Evolutionary conservation across 2,329 filamentous ascomycete genomes (phyloP), one percentile per base, ranked within the genome.

Genomic region (Paraconiothyrium brasiliense): DNA sequence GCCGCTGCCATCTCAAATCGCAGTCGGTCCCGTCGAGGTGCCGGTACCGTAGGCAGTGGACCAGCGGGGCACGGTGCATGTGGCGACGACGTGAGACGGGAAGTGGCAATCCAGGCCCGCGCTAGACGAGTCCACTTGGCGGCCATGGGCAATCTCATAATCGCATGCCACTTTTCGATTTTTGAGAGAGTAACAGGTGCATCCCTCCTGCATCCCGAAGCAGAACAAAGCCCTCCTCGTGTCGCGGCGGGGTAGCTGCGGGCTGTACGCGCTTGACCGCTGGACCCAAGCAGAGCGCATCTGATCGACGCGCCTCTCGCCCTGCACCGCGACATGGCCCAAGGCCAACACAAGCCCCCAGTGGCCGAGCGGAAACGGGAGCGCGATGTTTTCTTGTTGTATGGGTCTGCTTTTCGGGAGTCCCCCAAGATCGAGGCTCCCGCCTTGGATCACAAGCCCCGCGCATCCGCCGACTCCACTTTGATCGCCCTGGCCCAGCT

Each of bases 401-500:
- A 75, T 50, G 68, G 69, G 44, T 57, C 70, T 34, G 66, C 72
- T 5, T 71, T 73, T 50, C 68, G 65, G 48, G 62, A 72, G 22
- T 65, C 74, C 14, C 68, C 65, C 24, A 60, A 58, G 10, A 63
- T 73, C n/a, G 62, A 68, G 39, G 14, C 39, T 20, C 44, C 57
- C 55, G 16, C 39, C 62, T 20, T 20, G n/a, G 43, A 56, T 20
- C 65, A 72, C 61, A 46, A 59, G 14, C 63, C 75, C 24, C 68
- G 56, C 34, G 52, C 59, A 4, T 75, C 72, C 14, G 56, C 50
- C 4, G 75, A 78, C 57, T 67, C 74, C 34, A 70, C 73, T 16
- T 67, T 79, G 11, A 73, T 68, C 5, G 75, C 76, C 30, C 70
- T 79, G 51, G 75, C 71, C 24, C 78, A 80, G 62, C 68, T 79